A percentile compares a stretch with the other conserved stretches of the same genome.
phyloP scores from a whole-genome alignment of 164 flowering plant species.

The Brasenia schreberi region DNA sequence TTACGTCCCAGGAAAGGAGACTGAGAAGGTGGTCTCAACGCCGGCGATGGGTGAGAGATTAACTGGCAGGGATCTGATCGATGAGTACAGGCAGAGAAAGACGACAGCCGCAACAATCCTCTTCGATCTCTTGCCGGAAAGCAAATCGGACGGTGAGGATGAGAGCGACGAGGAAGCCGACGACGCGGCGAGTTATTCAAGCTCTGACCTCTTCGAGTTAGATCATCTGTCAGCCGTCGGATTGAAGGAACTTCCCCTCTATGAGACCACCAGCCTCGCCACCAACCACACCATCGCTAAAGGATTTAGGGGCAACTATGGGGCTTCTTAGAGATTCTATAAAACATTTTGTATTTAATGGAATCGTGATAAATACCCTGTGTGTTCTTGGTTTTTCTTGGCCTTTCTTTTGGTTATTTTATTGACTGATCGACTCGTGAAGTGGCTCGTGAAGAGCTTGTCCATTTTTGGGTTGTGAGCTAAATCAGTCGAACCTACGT shows the following conservation, averaged over 20 bases:
- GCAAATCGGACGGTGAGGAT: not conserved
- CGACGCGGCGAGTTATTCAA: conserved; percentile 70
- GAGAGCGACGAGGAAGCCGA: conserved; percentile 15
- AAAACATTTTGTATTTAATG: no score
- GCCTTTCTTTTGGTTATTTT: no score
- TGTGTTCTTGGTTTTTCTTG: no score
- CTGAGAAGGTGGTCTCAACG: not conserved
- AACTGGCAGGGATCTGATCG: not conserved
- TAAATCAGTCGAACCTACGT: no score
- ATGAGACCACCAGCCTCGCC: conserved; percentile 66
- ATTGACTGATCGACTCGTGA: no score
- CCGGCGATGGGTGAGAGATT: not conserved
- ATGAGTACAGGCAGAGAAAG: not conserved
- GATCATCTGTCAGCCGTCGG: conserved; percentile 62
- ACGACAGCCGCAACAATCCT: not conserved
- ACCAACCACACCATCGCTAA: conserved; percentile 64
- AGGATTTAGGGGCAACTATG: conserved; percentile 18
- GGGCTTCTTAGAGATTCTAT: no score
- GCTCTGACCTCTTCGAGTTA: conserved; percentile 91
- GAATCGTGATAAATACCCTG: no score
- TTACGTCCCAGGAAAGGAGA: not conserved
- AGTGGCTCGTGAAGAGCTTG: no score
- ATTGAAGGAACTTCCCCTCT: conserved; percentile 78
- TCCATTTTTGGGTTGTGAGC: no score
- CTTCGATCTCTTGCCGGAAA: not conserved